Conservation (phyloP, 441 rosid species). For the Melastoma candidum region DNA sequence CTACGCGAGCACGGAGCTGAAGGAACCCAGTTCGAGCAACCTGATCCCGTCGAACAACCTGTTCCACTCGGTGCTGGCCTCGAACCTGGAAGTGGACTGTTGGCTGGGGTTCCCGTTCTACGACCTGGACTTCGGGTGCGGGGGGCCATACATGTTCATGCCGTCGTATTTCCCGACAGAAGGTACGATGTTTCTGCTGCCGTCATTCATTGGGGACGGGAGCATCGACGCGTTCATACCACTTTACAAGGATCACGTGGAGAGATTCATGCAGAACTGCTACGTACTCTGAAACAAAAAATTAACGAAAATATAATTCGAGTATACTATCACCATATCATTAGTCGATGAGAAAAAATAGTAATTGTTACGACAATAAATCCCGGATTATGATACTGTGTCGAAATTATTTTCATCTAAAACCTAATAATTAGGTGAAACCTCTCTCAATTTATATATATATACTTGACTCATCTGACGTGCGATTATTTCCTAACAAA, state of each 20-base stretch:
- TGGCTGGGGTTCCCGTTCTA: slow-evolving; percentile 18
- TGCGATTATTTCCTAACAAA: too few relatives aligned
- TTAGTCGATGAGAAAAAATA: too few relatives aligned
- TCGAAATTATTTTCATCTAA: too few relatives aligned
- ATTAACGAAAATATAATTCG: too few relatives aligned
- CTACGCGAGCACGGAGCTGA: not conserved
- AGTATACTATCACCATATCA: too few relatives aligned
- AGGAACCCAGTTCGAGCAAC: not conserved
- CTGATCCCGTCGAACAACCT: not conserved
- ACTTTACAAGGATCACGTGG: slow-evolving; percentile 10
- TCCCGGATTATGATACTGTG: too few relatives aligned
- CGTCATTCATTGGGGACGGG: slow-evolving; percentile 13
- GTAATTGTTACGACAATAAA: too few relatives aligned
- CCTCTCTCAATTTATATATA: too few relatives aligned
- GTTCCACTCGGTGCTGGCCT: slow-evolving; percentile 4
- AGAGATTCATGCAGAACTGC: slow-evolving; percentile 5
- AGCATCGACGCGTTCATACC: slow-evolving; percentile 16
- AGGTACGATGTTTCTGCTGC: slow-evolving; percentile 9
- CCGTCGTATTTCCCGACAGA: slow-evolving; percentile 12
- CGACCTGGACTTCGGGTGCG: slow-evolving; percentile 17
- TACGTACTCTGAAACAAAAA: not conserved
- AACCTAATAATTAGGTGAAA: too few relatives aligned
- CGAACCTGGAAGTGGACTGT: slow-evolving; percentile 14
- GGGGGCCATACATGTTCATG: slow-evolving; percentile 18
- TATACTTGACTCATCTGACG: too few relatives aligned